Evolutionary conservation across 2,329 filamentous ascomycete genomes (phyloP).

Genomic region (Alternaria metachromatica): DNA sequence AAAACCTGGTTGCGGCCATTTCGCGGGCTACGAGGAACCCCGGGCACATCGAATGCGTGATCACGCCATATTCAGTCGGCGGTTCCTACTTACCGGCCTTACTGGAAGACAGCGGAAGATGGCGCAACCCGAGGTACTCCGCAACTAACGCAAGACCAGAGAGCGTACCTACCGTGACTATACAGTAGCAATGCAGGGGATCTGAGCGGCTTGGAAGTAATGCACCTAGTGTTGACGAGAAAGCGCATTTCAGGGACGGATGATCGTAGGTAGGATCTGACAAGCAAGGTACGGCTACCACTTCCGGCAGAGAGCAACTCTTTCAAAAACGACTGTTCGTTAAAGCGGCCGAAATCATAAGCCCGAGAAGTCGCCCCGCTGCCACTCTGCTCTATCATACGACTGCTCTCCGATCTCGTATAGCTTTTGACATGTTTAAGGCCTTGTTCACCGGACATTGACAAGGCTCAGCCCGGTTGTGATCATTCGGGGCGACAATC

Average conservation of each 20-base stretch:
- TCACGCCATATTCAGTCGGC: slow-evolving; percentile 7
- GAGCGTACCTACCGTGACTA: not conserved
- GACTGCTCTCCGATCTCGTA: not conserved
- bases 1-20: not conserved
- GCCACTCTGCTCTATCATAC: not conserved
- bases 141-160: not conserved
- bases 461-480: not conserved
- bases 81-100: not conserved
- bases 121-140: slow-evolving; percentile 8
- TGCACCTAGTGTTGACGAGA: not conserved
- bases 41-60: slow-evolving; percentile 1
- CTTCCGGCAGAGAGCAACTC: not conserved
- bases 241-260: not conserved
- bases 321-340: not conserved
- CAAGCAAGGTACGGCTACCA: not conserved
- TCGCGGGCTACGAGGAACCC: not conserved
- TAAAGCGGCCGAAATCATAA: not conserved
- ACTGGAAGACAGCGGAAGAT: slow-evolving; percentile 4
- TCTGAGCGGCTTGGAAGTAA: not conserved
- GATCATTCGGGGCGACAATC: not conserved
- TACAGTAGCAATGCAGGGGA: not conserved
- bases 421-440: not conserved
- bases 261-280: not conserved
- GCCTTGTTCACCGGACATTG: not conserved
- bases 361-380: not conserved